phyloP scores from a whole-genome alignment of 129 eudicot species.

The Gnaphalium uliginosum region DNA sequence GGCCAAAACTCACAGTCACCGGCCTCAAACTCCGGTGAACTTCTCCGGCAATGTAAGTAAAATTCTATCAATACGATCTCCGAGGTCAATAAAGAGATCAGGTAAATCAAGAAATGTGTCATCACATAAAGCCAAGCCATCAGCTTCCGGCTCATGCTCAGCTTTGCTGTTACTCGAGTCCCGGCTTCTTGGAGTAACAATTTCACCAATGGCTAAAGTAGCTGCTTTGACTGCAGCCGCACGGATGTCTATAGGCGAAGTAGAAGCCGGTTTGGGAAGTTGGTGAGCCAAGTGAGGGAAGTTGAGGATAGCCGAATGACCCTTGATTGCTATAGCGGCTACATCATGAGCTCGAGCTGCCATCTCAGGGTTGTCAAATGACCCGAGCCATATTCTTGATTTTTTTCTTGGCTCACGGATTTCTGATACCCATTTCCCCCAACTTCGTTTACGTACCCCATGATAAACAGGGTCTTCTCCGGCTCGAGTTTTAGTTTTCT shows the following conservation, averaged over 20 bases:
- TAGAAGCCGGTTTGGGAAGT: conserved; percentile 16
- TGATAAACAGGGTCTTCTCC: not conserved
- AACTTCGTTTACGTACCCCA: conserved; percentile 11
- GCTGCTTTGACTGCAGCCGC: conserved; percentile 9
- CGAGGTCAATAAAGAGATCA: conserved; percentile 1
- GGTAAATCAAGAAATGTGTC: conserved; percentile 17
- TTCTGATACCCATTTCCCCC: conserved; percentile 12
- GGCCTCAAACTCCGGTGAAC: not conserved
- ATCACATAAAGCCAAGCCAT: not conserved
- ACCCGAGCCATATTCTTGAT: conserved; percentile 13
- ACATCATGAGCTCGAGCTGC: conserved; percentile 16
- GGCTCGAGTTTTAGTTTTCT: not conserved
- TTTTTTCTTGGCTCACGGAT: conserved; percentile 15
- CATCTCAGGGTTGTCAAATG: conserved; percentile 19
- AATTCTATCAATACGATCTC: not conserved
- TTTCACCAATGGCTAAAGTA: conserved; percentile 10
- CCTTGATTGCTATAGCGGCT: conserved; percentile 17
- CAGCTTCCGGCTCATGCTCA: conserved; percentile 1
- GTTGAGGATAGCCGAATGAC: not conserved
- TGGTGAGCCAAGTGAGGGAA: conserved; percentile 16
- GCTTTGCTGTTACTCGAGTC: not conserved
- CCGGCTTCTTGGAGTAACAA: not conserved
- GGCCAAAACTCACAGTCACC: not conserved
- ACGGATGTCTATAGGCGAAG: not conserved
- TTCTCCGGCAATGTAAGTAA: conserved; percentile 3